A percentile compares a stretch with the other conserved stretches of the same genome.
Evolutionary conservation across 768 basidiomycete species (phyloP).

Genomic region (Suillus discolor): DNA sequence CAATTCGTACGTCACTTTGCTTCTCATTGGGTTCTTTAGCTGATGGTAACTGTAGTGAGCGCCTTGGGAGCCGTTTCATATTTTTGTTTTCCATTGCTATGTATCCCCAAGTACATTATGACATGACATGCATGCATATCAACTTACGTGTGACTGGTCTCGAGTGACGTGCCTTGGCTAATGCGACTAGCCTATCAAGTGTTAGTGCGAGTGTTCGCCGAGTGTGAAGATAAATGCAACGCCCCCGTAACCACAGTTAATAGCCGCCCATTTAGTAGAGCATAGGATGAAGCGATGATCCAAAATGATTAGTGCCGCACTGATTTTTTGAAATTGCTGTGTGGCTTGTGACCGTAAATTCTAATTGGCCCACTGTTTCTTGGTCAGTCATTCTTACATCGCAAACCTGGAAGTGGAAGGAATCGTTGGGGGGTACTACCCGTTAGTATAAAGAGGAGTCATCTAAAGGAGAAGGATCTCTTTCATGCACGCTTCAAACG

Average conservation of each 20-base stretch:
- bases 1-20: slow-evolving; percentile 71
- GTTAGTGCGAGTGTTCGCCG: neutral
- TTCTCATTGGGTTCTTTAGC: neutral
- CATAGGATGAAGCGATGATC: neutral
- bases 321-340: slow-evolving; percentile 4
- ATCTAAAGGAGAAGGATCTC: neutral
- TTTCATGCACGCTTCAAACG: slow-evolving; percentile 2
- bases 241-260: neutral
- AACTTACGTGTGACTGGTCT: slow-evolving; percentile 7
- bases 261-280: neutral
- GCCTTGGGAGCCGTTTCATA: slow-evolving; percentile 15
- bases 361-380: neutral
- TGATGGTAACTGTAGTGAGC: slow-evolving; percentile 20
- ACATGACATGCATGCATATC: slow-evolving; percentile 30
- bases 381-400: neutral
- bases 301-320: neutral
- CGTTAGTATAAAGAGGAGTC: neutral
- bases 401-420: neutral
- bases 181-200: neutral
- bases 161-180: neutral
- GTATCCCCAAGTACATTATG: slow-evolving; percentile 27
- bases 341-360: neutral
- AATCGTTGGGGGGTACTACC: neutral
- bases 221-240: neutral
- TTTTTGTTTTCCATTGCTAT: slow-evolving; percentile 23